Evolutionary conservation across 2,329 filamentous ascomycete genomes (phyloP), one percentile per base, ranked within the genome.

Genomic region (Cercospora canescens): DNA sequence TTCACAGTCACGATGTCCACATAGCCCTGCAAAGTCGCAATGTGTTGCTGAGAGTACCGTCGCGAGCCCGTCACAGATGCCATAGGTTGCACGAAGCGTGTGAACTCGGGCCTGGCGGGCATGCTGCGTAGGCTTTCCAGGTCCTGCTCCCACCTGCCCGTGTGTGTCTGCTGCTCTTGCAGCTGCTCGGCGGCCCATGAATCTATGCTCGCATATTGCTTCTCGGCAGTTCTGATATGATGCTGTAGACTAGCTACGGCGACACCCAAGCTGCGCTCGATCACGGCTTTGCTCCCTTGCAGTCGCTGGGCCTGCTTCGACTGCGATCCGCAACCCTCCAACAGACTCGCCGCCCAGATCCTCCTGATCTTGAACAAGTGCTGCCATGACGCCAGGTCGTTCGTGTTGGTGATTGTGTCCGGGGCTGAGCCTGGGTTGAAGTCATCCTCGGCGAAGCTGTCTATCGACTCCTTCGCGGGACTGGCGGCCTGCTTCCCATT

Each of bases 321-420:
- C 81, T 93, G 89, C 58, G 82, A 81, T 58, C 83, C 83, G 72
- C 92, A 94, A 71, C 90, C 88, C 28, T 89, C 87, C 6, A 90
- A 85, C 35, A 96, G 81, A 41, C 84, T 84, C 61, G 89, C 81
- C 0, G 93, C 91, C 95, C 95, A 99, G 71, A 86, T 85, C 73
- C 90, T 88, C 66, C 95, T 89, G 65, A 89, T 86, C 77, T 89
- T 90, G 82, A 95, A 97, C 24, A 98, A 84, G 52, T 89, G 87
- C 76, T 93, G 91, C 94, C 95, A 99, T 87, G 93, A 90, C 74
- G 89, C 85, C 63, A 97, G 84, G 68, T 93, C 90, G 67, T 90
- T 92, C 68, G 92, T 89, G 74, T 94, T 89, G 50, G 89, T 85
- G 71, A 96, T 90, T 48, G 88, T 90, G 78, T 96, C 93, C n/a